phyloP scores from a whole-genome alignment of 768 basidiomycete genomes.

The Suillus spraguei region DNA sequence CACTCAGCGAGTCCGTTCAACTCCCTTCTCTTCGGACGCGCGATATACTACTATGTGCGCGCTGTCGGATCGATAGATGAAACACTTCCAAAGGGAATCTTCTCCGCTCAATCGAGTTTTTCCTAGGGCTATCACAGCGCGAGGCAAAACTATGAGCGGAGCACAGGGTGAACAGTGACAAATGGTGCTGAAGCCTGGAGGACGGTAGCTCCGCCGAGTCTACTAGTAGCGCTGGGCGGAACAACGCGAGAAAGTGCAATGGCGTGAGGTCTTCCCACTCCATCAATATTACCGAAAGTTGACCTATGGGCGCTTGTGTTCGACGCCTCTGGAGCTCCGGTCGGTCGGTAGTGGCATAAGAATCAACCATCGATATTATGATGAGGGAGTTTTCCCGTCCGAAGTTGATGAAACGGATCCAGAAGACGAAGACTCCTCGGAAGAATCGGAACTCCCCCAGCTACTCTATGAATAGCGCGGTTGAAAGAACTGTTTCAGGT shows the following conservation, averaged over 20 bases:
- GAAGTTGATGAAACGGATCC: not conserved
- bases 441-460: not conserved
- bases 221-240: not conserved
- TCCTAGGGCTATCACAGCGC: not conserved
- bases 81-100: not conserved
- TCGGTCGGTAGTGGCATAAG: not conserved
- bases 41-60: not conserved
- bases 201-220: not conserved
- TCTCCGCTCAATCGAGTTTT: not conserved
- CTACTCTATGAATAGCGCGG: slow-evolving; percentile 1
- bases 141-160: not conserved
- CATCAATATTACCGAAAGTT: not conserved
- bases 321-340: not conserved
- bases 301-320: not conserved
- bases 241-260: not conserved
- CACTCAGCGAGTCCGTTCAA: not conserved
- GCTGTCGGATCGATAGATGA: not conserved
- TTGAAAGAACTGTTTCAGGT: not conserved
- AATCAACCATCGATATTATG: not conserved
- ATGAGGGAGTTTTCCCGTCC: not conserved
- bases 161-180: not conserved
- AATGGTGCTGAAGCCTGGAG: not conserved
- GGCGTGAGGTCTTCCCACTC: not conserved
- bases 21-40: not conserved
- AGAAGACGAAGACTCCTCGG: slow-evolving; percentile 1